These are phyloP conservation scores for Discostella stelligeroides DNA, from an alignment of 108 stramenopile species.

Conservation along the genomic window DNA sequence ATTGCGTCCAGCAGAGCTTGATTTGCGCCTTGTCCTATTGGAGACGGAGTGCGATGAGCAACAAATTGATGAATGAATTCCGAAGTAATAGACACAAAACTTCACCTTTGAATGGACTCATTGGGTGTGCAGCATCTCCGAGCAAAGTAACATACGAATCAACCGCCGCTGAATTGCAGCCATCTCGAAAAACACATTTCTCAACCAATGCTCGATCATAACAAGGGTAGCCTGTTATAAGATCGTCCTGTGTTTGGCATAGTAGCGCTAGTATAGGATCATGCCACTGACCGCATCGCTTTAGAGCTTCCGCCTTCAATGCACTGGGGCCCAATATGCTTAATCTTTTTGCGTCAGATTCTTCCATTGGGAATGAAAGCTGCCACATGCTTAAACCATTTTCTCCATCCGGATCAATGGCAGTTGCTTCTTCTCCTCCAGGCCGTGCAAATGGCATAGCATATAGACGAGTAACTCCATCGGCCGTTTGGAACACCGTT, in stretches of 20 bases:
- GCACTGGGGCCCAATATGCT: slow-evolving; percentile 52
- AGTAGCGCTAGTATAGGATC: slow-evolving; percentile 67
- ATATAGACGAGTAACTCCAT: slow-evolving; percentile 81
- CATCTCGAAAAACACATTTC: slow-evolving; percentile 32
- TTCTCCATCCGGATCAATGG: too few relatives aligned
- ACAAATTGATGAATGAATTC: too few relatives aligned
- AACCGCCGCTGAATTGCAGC: slow-evolving; percentile 9
- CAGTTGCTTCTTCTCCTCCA: slow-evolving; percentile 33
- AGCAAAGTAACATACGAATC: slow-evolving; percentile 55
- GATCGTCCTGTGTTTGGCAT: slow-evolving; percentile 47
- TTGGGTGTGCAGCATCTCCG: slow-evolving; percentile 88
- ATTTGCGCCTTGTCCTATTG: slow-evolving; percentile 84
- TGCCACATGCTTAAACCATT: slow-evolving; percentile 85
- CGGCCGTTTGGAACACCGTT: slow-evolving; percentile 88
- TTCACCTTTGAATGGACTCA: slow-evolving; percentile 79
- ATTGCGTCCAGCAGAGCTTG: slow-evolving; percentile 84
- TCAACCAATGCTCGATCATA: slow-evolving; percentile 75
- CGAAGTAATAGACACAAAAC: background rate
- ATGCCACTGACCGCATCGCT: slow-evolving; percentile 69
- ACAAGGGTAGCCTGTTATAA: slow-evolving; percentile 87
- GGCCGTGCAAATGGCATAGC: slow-evolving; percentile 87
- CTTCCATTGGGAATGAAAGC: slow-evolving; percentile 76
- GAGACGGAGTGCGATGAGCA: too few relatives aligned
- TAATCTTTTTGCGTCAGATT: slow-evolving; percentile 54
- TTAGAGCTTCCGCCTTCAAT: slow-evolving; percentile 64